Conservation (phyloP, 1,284 basidiomycete genomes). For the Melampsora larici-populina region DNA sequence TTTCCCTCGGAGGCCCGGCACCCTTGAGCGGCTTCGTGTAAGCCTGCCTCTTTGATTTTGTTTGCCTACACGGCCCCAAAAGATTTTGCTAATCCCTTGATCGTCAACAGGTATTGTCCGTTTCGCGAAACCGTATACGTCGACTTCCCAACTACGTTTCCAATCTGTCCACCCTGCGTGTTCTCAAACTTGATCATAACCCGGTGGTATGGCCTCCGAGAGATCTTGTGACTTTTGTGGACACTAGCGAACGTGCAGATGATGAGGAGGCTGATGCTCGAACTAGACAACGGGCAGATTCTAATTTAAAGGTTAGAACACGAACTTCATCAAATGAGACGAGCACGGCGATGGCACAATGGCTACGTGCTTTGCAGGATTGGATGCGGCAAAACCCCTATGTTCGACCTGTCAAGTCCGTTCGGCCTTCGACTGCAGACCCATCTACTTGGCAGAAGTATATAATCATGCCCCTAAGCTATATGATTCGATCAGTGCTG, state of each 20-base stretch:
- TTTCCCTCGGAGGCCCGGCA: constrained; percentile 75
- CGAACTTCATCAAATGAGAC: constrained; percentile 62
- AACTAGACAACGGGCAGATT: constrained; percentile 60
- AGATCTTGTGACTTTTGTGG: constrained; percentile 47
- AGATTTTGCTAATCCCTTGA: background rate
- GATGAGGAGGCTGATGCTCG: constrained; percentile 29
- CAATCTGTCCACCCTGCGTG: constrained; percentile 69
- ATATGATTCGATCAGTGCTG: background rate
- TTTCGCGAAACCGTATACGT: constrained; percentile 79
- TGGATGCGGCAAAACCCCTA: constrained; percentile 62
- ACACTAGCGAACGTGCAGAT: constrained; percentile 6
- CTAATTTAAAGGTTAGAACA: constrained; percentile 54
- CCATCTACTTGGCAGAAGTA: constrained; percentile 11
- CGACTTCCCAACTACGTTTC: constrained; percentile 74
- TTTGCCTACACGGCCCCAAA: background rate
- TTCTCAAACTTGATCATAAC: constrained; percentile 85
- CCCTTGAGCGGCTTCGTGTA: constrained; percentile 73
- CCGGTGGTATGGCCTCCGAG: constrained; percentile 81
- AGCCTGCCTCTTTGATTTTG: constrained; percentile 47
- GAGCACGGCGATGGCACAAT: constrained; percentile 56
- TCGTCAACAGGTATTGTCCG: constrained; percentile 68
- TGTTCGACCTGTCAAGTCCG: constrained; percentile 18
- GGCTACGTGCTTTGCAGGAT: constrained; percentile 68
- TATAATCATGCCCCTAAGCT: background rate
- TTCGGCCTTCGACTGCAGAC: constrained; percentile 31